Base-by-base conservation (phyloP, 306 rosid genomes). In the Quercus gilva region DNA sequence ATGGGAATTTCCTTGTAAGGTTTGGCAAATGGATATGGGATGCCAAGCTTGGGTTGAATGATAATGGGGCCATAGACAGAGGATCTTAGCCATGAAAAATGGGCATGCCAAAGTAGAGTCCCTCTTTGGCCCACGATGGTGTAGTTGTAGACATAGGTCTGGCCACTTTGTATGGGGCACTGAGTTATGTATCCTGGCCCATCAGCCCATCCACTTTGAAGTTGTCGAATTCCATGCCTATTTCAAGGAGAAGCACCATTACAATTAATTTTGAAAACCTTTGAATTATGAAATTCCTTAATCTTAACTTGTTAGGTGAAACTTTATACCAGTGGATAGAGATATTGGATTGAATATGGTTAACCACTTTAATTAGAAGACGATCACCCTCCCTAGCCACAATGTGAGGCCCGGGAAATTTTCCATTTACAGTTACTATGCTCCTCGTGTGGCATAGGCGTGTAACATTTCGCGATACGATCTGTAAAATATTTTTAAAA, bases 71-170 rank as follows among this genome's bases (percentile, higher is more conserved):
- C 74, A 53, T 77, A 52, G 31, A 65, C 15, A 18, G 20, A 29
- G 49, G 49, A 43, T 65, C 49, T 31, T 65, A 65, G 49, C 80
- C 76, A 78, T 29, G 81, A 69, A 10, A 78, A n/a, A 56, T 78
- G 76, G 51, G 81, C 81, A 78, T 78, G 81, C 75, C 81, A 69
- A 35, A 78, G 28, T 3, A 78, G 76, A 69, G 81, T 69, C 25
- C 81, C 81, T 69, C 81, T 55, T 23, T 69, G 75, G 5, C 69
- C 75, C 4, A 35, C 59, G 11, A 76, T 76, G 43, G 43, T 55
- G 75, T 55, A 69, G 69, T 69, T 68, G 45, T 78, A 78, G 33
- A 78, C 69, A 33, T 55, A 69, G 12, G 28, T 73, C 18, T 55
- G 31, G 1, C 76, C 65, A 14, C 49, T 31, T 29, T 29, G 65